Base-by-base conservation (phyloP, 1,139 yeast species). In the Candida labiduridarum region DNA sequence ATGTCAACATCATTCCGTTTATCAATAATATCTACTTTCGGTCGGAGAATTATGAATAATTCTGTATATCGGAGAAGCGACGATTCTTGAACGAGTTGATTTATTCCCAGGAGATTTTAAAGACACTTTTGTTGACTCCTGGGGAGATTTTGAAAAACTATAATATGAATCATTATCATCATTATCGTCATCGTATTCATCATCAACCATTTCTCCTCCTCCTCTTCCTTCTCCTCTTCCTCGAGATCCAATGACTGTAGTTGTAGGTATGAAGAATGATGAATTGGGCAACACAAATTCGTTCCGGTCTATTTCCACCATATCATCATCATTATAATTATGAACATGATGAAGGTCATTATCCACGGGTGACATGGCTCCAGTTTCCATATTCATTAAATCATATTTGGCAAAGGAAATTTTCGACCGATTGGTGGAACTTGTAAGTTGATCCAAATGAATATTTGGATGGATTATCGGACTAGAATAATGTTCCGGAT, bases 381-480 rank as follows among this genome's bases (percentile, higher is more conserved):
- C 47, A 6, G 46, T 30, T 45, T 54, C 49, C 14, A 55, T 43
- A 41, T 55, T 55, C 56, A 54, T 51, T 31, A 51, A 46, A 44
- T 55, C 58, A 39, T 51, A 55, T 27, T 48, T 48, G 10, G 52
- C 52, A 50, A 55, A 55, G 3, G 48, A 19, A 9, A 34, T 22
- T 4, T 31, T 43, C 31, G 43, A 27, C n/a, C 14, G 33, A 40
- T 42, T 25, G 30, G 9, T 15, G 12, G 36, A 11, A 12, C 25
- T 19, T n/a, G 25, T 41, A 8, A 14, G 14, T 41, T 41, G 29
- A 10, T 41, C 36, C 12, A 29, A 38, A 25, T 27, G 44, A 19
- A 50, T 52, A 36, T 55, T 55, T 15, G 58, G 56, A 45, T 55
- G 58, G 5, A 52, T 44, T n/a, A 53, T 50, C 10, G 56, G 27